These are phyloP conservation scores for Lepiota brunneoincarnata DNA, from an alignment of 768 basidiomycete genomes.

Conservation along the genomic window DNA sequence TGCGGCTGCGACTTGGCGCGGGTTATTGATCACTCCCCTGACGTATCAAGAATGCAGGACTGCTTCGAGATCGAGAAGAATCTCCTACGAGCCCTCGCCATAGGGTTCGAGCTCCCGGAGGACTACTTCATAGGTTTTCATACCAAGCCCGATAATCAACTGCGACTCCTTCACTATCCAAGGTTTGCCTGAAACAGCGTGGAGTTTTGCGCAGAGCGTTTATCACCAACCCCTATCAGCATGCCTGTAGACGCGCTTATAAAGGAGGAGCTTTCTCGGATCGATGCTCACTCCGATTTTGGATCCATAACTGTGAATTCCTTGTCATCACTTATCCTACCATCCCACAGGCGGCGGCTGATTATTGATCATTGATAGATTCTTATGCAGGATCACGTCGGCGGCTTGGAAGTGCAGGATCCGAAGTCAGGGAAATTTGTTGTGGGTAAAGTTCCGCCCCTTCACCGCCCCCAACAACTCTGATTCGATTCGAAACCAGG, in stretches of 20 bases:
- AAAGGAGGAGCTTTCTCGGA: conserved; percentile 36
- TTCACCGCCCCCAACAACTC: too few relatives aligned
- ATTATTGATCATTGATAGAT: conserved; percentile 21
- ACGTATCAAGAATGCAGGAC: conserved; percentile 26
- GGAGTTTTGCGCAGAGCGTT: too few relatives aligned
- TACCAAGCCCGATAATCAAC: conserved; percentile 45
- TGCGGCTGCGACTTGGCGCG: conserved; percentile 20
- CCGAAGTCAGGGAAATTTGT: conserved; percentile 42
- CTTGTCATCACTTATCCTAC: background rate
- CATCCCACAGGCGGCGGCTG: background rate
- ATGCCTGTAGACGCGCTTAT: conserved; percentile 30
- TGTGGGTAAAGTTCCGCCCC: conserved; percentile 17
- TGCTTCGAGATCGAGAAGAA: conserved; percentile 40
- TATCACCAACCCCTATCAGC: conserved; percentile 15
- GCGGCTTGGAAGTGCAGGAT: conserved; percentile 62
- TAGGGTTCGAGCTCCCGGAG: conserved; percentile 40
- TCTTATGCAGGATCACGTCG: conserved; percentile 57
- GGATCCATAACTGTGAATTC: conserved; percentile 44
- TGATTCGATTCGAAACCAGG: conserved; percentile 18
- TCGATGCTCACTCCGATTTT: conserved; percentile 55
- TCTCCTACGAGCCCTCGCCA: conserved; percentile 46
- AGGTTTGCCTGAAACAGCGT: conserved; percentile 19
- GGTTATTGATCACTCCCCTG: too few relatives aligned
- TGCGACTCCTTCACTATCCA: conserved; percentile 59
- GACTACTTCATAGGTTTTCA: conserved; percentile 45